Base-by-base conservation (phyloP, 805 yeast genomes). In the Kodamaea jinghongensis region DNA sequence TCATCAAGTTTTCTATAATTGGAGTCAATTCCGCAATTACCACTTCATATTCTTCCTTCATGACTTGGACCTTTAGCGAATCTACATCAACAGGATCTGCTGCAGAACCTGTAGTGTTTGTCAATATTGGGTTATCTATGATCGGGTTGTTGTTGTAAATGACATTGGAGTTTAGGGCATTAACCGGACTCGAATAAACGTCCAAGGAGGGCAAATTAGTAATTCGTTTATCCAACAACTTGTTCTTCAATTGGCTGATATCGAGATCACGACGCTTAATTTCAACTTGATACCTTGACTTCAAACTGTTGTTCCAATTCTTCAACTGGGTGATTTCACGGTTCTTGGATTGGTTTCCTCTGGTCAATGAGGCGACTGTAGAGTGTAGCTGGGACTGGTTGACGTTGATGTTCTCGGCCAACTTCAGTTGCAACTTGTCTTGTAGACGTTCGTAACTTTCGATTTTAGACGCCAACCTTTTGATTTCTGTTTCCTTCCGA, bases 251-350 rank as follows among this genome's bases (percentile, higher is more conserved):
- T 22, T 49, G 55, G 31, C 58, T 56, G 14, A 65, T 60, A 36
- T 65, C 65, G 20, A 58, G 25, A 13, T 55, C 54, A 42, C 63
- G 60, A 41, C 53, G 56, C 45, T 65, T 60, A 33, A 65, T 34
- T 42, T 67, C 71, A 4, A 65, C 57, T 20, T 64, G 62, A 41
- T 60, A 64, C 39, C 64, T 65, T 1, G 52, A 49, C 34, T 58
- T 57, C 23, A 63, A 46, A 29, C 61, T 68, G n/a, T 45, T 35
- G 29, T 55, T 50, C 58, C 62, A 58, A 31, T 38, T 48, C 36
- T 60, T 61, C 28, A 64, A 47, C 28, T 55, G 55, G 15, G 42
- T 44, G 13, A 66, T 36, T 38, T 66, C 71, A 13, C 54, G 59
- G 4, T 51, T 31, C 39, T 66, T 67, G 4, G 48, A 39, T 43